Evolutionary conservation across 1,139 yeast species (phyloP).

Genomic region (Saccharomyces hybrid): DNA sequence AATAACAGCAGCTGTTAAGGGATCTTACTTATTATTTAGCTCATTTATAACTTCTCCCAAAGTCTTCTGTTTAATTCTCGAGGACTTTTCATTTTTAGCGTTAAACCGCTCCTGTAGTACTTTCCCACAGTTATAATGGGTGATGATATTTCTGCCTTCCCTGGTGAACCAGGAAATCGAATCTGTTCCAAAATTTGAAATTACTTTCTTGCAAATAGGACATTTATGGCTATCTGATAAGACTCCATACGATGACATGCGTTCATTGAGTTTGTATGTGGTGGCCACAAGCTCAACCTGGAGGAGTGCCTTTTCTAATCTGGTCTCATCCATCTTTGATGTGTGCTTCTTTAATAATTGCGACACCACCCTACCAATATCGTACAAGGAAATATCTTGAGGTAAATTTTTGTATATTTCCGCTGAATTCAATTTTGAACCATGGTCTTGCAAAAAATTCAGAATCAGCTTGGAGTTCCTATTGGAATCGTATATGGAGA

Average conservation of each 20-base stretch:
- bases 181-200: constrained; percentile 18
- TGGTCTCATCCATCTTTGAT: constrained; percentile 12
- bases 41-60: neutral
- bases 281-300: constrained; percentile 23
- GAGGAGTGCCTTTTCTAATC: constrained; percentile 18
- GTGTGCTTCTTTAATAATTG: constrained; percentile 15
- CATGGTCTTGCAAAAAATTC: constrained; percentile 21
- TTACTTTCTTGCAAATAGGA: constrained; percentile 21
- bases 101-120: neutral
- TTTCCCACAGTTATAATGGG: constrained; percentile 2
- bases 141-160: constrained; percentile 7
- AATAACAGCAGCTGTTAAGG: neutral
- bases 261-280: constrained; percentile 14
- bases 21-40: neutral
- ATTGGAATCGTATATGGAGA: constrained; percentile 9
- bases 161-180: constrained; percentile 17
- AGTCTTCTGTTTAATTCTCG: neutral
- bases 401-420: constrained; percentile 20
- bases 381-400: constrained; percentile 11
- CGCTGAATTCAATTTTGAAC: constrained; percentile 15
- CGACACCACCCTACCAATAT: constrained; percentile 13
- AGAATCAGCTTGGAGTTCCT: constrained; percentile 3
- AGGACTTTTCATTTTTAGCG: neutral
- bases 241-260: constrained; percentile 13
- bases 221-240: constrained; percentile 23